Evolutionary conservation across 768 basidiomycete species (phyloP), one percentile per base, ranked within the genome.

Genomic region (Termitomyces sp.): DNA sequence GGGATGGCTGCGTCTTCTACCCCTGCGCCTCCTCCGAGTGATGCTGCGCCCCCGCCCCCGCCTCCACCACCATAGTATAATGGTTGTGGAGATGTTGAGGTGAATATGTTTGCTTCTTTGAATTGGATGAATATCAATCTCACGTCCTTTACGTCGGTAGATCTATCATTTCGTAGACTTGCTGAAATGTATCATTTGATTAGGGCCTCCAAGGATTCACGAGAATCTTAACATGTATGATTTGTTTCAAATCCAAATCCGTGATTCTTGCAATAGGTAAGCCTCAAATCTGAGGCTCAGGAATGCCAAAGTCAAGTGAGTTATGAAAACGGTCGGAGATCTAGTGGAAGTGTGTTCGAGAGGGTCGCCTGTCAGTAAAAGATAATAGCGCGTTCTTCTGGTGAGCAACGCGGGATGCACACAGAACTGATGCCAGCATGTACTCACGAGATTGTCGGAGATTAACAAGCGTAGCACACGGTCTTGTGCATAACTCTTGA

Each of bases 21-120:
- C 1, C 74, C 74, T 11, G 72, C 75, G 1, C 63, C 63, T 26
- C 69, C 73, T 21, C 64, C 70, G 61, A 57, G 56, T n/a, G 43
- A 51, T 57, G 54, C 26, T 47, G 54, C 46, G 19, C 42, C 52
- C 30, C 52, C 52, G 21, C 52, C 52, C 15, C 52, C 52, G 7
- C 52, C 52, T 3, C 42, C 52, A 10, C 52, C 42, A 21, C 33
- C 55, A 35, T 51, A 44, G 31, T 31, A 15, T 30, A n/a, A n/a
- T 37, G 21, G 2, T 26, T 28, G 0, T 15, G 31, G 21, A 41
- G 40, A 41, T 12, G 12, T 30, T 19, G 38, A 30, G 50, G 50
- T 51, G 26, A 28, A 26, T 26, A 28, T 5, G 15, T 21, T 11
- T n/a, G n/a, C 10, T 51, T n/a, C 17, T 2, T 26, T n/a, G 6